Conservation (phyloP, 78 protist genomes). For the Dictyostelium purpureum region DNA sequence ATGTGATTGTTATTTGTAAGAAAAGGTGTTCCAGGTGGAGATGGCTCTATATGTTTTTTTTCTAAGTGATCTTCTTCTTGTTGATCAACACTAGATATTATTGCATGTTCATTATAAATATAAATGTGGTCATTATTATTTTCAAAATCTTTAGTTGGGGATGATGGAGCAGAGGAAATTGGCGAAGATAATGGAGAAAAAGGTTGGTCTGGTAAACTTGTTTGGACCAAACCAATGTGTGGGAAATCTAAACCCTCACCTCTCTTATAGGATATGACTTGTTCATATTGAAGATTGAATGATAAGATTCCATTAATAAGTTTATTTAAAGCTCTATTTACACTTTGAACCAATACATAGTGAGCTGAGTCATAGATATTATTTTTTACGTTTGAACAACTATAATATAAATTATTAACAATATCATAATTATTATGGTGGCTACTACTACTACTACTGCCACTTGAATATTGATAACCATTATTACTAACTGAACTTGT, state of each 20-base stretch:
- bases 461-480: background rate
- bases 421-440: background rate
- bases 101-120: background rate
- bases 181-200: background rate
- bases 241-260: slow-evolving; percentile 57
- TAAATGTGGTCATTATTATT: background rate
- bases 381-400: background rate
- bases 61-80: no score
- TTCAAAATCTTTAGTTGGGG: background rate
- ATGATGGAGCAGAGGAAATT: background rate
- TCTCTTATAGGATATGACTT: slow-evolving; percentile 57
- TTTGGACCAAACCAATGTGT: background rate
- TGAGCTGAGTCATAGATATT: slow-evolving; percentile 20
- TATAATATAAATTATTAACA: background rate
- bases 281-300: slow-evolving; percentile 22
- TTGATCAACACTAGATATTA: no score
- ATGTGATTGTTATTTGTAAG: no score
- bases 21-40: no score
- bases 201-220: background rate
- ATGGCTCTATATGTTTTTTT: no score
- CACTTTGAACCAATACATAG: slow-evolving; percentile 16
- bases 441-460: background rate
- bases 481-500: background rate
- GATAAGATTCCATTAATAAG: slow-evolving; percentile 16
- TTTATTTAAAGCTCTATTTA: slow-evolving; percentile 29